Evolutionary conservation across 495 filamentous ascomycete species (phyloP).

Genomic region (Tuber microsphaerosporum): DNA sequence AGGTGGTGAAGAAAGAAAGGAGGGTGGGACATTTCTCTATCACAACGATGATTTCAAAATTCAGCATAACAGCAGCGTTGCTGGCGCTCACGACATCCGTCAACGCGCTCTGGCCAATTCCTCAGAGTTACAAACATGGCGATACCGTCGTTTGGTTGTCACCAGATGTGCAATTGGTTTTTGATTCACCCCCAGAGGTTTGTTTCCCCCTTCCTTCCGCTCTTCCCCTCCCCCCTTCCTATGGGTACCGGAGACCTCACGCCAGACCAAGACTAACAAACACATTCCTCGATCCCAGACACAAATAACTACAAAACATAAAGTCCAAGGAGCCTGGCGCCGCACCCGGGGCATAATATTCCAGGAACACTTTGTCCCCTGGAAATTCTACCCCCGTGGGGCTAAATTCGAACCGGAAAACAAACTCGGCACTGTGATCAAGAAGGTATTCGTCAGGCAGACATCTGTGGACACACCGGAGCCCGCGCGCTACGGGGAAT

Average conservation of each 20-base stretch:
- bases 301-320: slow-evolving; percentile 12
- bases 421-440: slow-evolving; percentile 47
- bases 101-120: slow-evolving; percentile 43
- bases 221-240: neutral
- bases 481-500: slow-evolving; percentile 54
- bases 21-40: neutral
- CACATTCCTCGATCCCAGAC: slow-evolving; percentile 6
- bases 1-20: neutral
- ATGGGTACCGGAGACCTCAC: slow-evolving; percentile 7
- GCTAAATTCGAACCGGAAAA: slow-evolving; percentile 55
- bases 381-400: slow-evolving; percentile 62
- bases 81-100: slow-evolving; percentile 16
- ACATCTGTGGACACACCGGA: slow-evolving; percentile 49
- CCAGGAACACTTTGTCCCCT: slow-evolving; percentile 59
- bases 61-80: neutral
- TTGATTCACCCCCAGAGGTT: slow-evolving; percentile 15
- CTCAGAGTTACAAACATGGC: slow-evolving; percentile 36
- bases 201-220: neutral
- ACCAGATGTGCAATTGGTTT: slow-evolving; percentile 24
- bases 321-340: slow-evolving; percentile 45
- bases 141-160: slow-evolving; percentile 38
- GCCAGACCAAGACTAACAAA: slow-evolving; percentile 7
- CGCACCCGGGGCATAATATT: slow-evolving; percentile 52
- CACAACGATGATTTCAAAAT: neutral
- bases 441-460: slow-evolving; percentile 54